Conservation (phyloP, 2,329 filamentous ascomycete genomes). For the Aspergillus puulaauensis region DNA sequence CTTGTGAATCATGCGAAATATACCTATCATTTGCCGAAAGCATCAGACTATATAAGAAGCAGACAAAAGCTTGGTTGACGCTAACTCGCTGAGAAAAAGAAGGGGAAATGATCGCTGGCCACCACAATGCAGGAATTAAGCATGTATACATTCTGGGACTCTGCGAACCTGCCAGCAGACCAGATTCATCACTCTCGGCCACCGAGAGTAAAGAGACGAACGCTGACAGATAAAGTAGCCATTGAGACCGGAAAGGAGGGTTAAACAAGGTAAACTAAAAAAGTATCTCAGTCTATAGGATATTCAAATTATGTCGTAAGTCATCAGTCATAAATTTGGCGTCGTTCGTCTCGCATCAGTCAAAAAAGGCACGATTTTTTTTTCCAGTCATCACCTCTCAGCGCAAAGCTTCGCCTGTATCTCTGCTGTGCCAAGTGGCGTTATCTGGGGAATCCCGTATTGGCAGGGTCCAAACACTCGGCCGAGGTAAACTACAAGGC, state of each 20-base stretch:
- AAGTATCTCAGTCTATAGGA: conserved; percentile 22
- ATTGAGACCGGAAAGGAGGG: neutral
- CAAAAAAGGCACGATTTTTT: neutral
- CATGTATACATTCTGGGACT: conserved; percentile 9
- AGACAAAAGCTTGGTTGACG: neutral
- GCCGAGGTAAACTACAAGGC: conserved; percentile 3
- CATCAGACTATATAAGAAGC: neutral
- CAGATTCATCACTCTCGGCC: conserved; percentile 7
- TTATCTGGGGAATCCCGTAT: neutral
- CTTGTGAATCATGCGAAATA: neutral
- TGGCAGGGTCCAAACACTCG: neutral
- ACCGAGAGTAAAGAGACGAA: neutral
- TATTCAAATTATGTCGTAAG: conserved; percentile 26
- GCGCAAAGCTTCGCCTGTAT: neutral
- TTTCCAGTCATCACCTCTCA: neutral
- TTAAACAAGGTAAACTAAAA: neutral
- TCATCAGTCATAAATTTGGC: conserved; percentile 26
- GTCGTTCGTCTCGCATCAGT: neutral
- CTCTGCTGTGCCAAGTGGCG: neutral
- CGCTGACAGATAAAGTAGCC: neutral
- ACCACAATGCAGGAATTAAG: conserved; percentile 5
- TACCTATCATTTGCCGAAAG: neutral
- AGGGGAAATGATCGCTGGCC: conserved; percentile 10
- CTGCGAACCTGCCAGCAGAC: conserved; percentile 7
- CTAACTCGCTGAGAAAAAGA: neutral